Base-by-base conservation (phyloP, 176 grass and related monocot species). In the Ensete glaucum region DNA sequence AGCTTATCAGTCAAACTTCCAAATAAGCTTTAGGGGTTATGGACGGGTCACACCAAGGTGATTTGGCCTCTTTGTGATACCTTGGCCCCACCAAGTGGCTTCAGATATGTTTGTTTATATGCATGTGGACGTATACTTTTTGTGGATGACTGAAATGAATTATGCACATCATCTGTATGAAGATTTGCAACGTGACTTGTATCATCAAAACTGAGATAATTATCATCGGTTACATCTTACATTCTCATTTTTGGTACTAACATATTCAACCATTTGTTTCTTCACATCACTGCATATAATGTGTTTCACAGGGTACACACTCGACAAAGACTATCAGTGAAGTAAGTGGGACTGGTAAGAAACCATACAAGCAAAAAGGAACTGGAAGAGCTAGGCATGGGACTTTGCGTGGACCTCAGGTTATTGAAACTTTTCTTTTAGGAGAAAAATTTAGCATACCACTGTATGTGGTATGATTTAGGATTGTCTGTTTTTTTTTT, bases 261-360 rank as follows among this genome's bases (percentile, higher is more conserved):
- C 64, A 5, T 64, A 6, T 60, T 9, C 3, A 43, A 21, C 20
- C 17, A 43, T 43, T 43, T 43, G 62, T 78, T 71, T 43, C 11
- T 53, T 11, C 80, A 50, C 29, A 43, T 78, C 58, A 53, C 60
- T 55, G 48, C 56, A 50, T 59, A 79, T 60, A 50, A 24, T 5
- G 65, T 67, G 22, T 77, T 85, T 81, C 13, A 43, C 34, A 94
- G 90, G 95, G 90, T 17, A 91, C 95, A 56, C 90, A 94, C 69
- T 94, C 86, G 67, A 91, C 90, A 62, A 99, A 99, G 87, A 94
- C 88, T 3, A 85, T 93, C 52, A 91, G 88, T 63, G 86, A 90
- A 86, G 95, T 99, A 22, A 94, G 88, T 24, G 95, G 95, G 15
- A 91, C 90, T 49, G 95, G 95, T 52, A 89, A 65, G 79, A 99